These are phyloP conservation scores for Yamadazyma membranifaciens DNA, from an alignment of 1,139 yeast species.

Conservation along the genomic window DNA sequence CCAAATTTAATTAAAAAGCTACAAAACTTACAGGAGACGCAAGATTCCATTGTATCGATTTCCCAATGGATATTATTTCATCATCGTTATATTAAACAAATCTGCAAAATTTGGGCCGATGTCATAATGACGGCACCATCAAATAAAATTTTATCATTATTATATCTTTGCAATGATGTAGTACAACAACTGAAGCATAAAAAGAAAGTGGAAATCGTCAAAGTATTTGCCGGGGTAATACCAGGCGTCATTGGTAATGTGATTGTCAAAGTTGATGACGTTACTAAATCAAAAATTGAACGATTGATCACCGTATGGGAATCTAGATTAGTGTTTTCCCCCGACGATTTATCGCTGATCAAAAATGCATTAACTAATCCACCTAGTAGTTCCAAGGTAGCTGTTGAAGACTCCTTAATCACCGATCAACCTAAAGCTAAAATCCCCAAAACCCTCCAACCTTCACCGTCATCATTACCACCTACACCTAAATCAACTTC, in stretches of 20 bases:
- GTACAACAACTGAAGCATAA: conserved; percentile 78
- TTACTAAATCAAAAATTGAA: conserved; percentile 53
- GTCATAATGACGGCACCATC: conserved; percentile 33
- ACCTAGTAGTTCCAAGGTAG: not conserved
- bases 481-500: not conserved
- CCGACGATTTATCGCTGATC: conserved; percentile 4
- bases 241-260: conserved; percentile 34
- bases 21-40: conserved; percentile 66
- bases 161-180: conserved; percentile 80
- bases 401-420: not conserved
- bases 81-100: conserved; percentile 59
- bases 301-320: conserved; percentile 76
- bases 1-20: conserved; percentile 58
- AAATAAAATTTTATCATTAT: conserved; percentile 52
- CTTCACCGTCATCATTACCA: not conserved
- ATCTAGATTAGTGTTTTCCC: conserved; percentile 60
- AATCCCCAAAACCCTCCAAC: not conserved
- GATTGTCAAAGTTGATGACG: conserved; percentile 33
- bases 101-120: conserved; percentile 63
- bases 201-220: conserved; percentile 56
- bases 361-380: not conserved
- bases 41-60: conserved; percentile 77
- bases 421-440: not conserved
- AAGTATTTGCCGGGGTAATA: conserved; percentile 53
- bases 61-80: conserved; percentile 87